Evolutionary conservation across 441 rosid species (phyloP), one percentile per base, ranked within the genome.

Genomic region (Brassica balearica): DNA sequence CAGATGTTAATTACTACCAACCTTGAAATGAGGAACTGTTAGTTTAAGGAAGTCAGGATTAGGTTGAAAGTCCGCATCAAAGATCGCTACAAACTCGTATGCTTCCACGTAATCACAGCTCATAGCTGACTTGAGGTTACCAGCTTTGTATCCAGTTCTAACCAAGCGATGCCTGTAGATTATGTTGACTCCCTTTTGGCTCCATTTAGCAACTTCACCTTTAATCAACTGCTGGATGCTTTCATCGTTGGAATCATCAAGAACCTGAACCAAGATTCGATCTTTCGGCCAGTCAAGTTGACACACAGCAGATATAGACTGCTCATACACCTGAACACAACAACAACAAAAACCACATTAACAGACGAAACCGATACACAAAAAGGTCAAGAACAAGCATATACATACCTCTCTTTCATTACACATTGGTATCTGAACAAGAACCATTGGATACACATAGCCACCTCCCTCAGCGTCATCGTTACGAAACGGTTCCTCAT

Each of bases 341-440:
- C 19, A 51, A 83, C 22, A 75, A 73, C 9, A 7, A 36, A 8
- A 36, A 25, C 27, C 27, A 25, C 27, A 25, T 25, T 25, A 25
- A 25, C 27, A 36, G 41, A 36, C 10, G 10, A 29, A 29, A 29
- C 34, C 27, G 27, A 25, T 25, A 25, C 27, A 25, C 27, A 25
- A 25, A 25, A 25, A 25, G 27, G 27, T 25, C 27, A 25, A 25
- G 27, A 25, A 25, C 27, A 25, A 25, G 27, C 27, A 25, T 25
- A 25, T 25, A 25, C 43, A 36, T 36, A 95, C 98, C 98, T 95
- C 99, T 74, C 81, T 91, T 81, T 95, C 99, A 66, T 95, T 95
- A 65, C 95, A 92, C 98, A 95, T 95, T 22, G 97, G 98, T 41
- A 95, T 95, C 83, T 95, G 97, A 81, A 95, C 99, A 78, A 95